Percentiles rank a stretch among this genome's conserved stretches.
Conservation (phyloP, 768 basidiomycete species). For the Ephemerocybe angulata region DNA sequence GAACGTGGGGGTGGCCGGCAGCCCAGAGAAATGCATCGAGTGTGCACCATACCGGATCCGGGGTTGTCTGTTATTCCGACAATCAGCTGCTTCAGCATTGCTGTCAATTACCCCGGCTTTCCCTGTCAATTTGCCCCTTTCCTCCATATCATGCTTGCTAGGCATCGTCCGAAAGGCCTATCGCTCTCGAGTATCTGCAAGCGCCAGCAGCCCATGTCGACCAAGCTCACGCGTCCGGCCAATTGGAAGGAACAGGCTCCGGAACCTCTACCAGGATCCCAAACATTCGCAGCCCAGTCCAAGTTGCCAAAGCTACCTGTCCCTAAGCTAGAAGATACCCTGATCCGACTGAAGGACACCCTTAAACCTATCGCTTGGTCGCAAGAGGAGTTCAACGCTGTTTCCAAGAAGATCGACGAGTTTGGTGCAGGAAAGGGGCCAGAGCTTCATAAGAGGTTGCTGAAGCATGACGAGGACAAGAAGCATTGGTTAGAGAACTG, state of each 20-base stretch:
- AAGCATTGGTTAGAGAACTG: conserved; percentile 89
- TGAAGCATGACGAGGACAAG: conserved; percentile 48
- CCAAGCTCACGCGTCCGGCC: conserved; percentile 33
- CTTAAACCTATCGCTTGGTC: conserved; percentile 72
- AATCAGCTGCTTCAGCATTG: conserved; percentile 10
- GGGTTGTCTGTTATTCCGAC: too few relatives aligned
- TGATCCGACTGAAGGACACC: conserved; percentile 64
- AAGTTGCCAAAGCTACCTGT: conserved; percentile 74
- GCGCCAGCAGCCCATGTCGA: conserved; percentile 20
- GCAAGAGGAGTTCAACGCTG: conserved; percentile 51
- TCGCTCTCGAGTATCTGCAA: not conserved
- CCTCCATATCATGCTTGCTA: conserved; percentile 8
- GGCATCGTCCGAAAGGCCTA: conserved; percentile 1
- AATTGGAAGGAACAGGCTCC: conserved; percentile 77
- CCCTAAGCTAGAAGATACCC: conserved; percentile 60
- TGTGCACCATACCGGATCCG: too few relatives aligned
- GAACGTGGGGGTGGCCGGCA: too few relatives aligned
- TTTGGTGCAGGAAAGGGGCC: conserved; percentile 50
- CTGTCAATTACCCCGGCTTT: not conserved
- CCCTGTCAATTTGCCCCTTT: not conserved
- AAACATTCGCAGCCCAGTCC: conserved; percentile 64
- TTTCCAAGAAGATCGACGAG: conserved; percentile 61
- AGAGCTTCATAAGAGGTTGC: conserved; percentile 62
- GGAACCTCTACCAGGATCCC: conserved; percentile 42
- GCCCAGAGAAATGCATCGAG: too few relatives aligned